phyloP scores from a whole-genome alignment of 805 yeast genomes.

The Ogataea nonfermentans region DNA sequence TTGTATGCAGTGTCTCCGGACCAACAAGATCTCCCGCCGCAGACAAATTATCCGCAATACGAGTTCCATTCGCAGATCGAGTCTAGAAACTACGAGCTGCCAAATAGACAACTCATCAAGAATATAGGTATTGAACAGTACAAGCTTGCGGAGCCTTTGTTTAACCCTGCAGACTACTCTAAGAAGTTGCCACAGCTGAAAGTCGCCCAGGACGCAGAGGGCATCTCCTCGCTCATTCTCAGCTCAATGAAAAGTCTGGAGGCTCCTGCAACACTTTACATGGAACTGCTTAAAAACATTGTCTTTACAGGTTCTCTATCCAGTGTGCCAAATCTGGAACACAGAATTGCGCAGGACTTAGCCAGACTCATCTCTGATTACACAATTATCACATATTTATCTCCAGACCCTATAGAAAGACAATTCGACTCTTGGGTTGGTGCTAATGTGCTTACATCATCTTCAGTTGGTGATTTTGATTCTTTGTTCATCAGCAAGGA shows the following conservation, averaged over 20 bases:
- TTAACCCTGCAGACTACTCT: slow-evolving; percentile 56
- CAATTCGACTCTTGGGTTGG: slow-evolving; percentile 67
- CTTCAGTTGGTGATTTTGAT: slow-evolving; percentile 52
- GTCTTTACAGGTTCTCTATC: slow-evolving; percentile 64
- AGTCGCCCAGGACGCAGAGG: slow-evolving; percentile 50
- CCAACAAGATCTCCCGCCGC: slow-evolving; percentile 31
- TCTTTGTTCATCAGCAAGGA: slow-evolving; percentile 60
- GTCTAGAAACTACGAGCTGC: slow-evolving; percentile 54
- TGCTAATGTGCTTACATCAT: slow-evolving; percentile 59
- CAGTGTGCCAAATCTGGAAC: slow-evolving; percentile 52
- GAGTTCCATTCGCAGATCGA: slow-evolving; percentile 37
- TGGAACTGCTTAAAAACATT: slow-evolving; percentile 43
- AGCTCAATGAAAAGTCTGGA: slow-evolving; percentile 46
- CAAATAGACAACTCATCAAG: slow-evolving; percentile 46
- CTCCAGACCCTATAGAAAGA: slow-evolving; percentile 48
- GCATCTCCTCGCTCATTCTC: slow-evolving; percentile 45
- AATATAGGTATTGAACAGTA: slow-evolving; percentile 52
- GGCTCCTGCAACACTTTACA: slow-evolving; percentile 40
- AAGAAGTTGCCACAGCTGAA: slow-evolving; percentile 40
- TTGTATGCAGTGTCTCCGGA: slow-evolving; percentile 30
- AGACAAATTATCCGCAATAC: slow-evolving; percentile 35
- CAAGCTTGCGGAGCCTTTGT: slow-evolving; percentile 63
- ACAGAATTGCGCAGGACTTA: slow-evolving; percentile 55
- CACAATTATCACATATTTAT: slow-evolving; percentile 39
- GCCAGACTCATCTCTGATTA: slow-evolving; percentile 52